phyloP scores from a whole-genome alignment of 306 rosid species.

The Styphnolobium japonicum region DNA sequence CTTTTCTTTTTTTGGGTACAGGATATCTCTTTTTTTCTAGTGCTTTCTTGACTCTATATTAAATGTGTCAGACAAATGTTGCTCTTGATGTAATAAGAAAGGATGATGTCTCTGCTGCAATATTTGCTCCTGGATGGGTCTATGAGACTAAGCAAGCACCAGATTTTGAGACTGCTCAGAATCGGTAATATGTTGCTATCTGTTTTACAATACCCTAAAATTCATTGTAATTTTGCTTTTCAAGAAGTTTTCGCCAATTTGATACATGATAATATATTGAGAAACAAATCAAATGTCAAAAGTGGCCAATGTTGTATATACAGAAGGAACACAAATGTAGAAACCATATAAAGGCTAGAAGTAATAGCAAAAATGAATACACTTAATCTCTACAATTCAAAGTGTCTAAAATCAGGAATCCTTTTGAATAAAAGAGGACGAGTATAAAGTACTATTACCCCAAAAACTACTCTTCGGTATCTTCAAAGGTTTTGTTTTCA shows the following conservation, averaged over 20 bases:
- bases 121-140: slow-evolving; percentile 97
- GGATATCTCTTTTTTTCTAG: background rate
- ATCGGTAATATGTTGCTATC: slow-evolving; percentile 51
- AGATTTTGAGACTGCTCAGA: slow-evolving; percentile 78
- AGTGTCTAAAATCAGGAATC: too few relatives aligned
- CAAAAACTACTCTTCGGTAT: background rate
- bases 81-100: slow-evolving; percentile 76
- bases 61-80: slow-evolving; percentile 52
- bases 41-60: slow-evolving; percentile 10
- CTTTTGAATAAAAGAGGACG: background rate
- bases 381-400: background rate
- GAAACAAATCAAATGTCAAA: background rate
- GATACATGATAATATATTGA: background rate
- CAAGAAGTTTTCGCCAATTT: background rate
- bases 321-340: background rate
- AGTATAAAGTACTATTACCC: too few relatives aligned
- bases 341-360: background rate
- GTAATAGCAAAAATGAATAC: background rate
- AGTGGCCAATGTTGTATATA: background rate
- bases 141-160: slow-evolving; percentile 78
- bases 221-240: background rate
- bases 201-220: background rate
- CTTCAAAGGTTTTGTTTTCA: background rate
- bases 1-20: background rate
- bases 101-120: slow-evolving; percentile 73